Conservation (phyloP, 208 protist genomes). For the Angomonas deanei region DNA sequence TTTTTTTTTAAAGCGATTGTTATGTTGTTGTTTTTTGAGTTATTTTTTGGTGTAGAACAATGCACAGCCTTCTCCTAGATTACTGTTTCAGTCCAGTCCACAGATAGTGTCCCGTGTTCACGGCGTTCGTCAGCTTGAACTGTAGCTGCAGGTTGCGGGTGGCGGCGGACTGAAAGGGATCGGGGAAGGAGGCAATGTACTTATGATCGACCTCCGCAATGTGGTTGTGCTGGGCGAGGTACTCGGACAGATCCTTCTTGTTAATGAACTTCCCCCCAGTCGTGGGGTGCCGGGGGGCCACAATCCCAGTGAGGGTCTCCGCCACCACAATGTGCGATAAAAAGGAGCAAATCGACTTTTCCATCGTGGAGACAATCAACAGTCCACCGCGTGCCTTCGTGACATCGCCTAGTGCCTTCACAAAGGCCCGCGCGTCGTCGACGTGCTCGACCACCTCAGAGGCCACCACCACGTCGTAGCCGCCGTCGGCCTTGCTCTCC, state of each 20-base stretch:
- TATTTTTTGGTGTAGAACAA: no score
- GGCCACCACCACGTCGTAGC: constrained; percentile 86
- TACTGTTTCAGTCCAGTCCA: constrained; percentile 59
- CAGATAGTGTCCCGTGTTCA: constrained; percentile 83
- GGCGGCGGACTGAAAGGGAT: constrained; percentile 47
- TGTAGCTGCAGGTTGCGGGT: constrained; percentile 59
- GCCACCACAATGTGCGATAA: constrained; percentile 74
- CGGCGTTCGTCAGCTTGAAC: constrained; percentile 43
- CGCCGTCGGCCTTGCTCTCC: constrained; percentile 9
- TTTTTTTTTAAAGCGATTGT: neutral
- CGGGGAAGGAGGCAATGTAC: constrained; percentile 67
- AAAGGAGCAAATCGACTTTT: constrained; percentile 76
- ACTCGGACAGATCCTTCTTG: constrained; percentile 64
- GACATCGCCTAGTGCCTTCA: constrained; percentile 63
- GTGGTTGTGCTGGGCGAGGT: constrained; percentile 26
- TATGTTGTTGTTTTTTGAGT: neutral
- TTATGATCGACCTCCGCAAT: constrained; percentile 57
- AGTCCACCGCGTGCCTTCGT: constrained; percentile 77
- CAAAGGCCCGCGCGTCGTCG: constrained; percentile 74
- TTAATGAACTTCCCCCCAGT: constrained; percentile 75
- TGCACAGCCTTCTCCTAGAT: no score
- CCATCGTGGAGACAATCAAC: constrained; percentile 91
- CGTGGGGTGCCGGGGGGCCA: constrained; percentile 89
- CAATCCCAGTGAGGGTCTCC: constrained; percentile 80
- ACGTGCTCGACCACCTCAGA: constrained; percentile 94